Evolutionary conservation across 345 rosid genomes (phyloP).

Genomic region (Laguncularia racemosa): DNA sequence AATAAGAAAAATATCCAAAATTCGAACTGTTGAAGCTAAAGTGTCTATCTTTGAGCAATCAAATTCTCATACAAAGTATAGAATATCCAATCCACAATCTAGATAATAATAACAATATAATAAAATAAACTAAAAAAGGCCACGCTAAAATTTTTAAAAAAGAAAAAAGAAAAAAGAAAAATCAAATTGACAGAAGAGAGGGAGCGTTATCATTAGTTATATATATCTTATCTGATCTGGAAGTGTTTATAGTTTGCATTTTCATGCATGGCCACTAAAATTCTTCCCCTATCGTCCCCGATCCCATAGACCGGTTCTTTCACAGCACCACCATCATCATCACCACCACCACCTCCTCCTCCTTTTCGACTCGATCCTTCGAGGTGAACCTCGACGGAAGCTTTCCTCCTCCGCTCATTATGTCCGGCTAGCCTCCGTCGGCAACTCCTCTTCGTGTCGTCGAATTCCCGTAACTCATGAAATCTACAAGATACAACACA

Average conservation of each 20-base stretch:
- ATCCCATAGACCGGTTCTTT: slow-evolving; percentile 22
- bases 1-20: too few species aligned
- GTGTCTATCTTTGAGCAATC: too few species aligned
- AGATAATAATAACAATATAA: too few species aligned
- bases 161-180: too few species aligned
- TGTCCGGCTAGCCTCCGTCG: slow-evolving; percentile 54
- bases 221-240: slow-evolving; percentile 27
- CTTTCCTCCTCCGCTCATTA: slow-evolving; percentile 57
- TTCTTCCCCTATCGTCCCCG: slow-evolving; percentile 31
- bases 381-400: slow-evolving; percentile 17
- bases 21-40: too few species aligned
- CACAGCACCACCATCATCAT: too few species aligned
- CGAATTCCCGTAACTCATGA: slow-evolving; percentile 49
- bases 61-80: too few species aligned
- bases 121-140: too few species aligned
- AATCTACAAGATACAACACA: slow-evolving; percentile 27
- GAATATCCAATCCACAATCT: too few species aligned
- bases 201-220: slow-evolving; percentile 22
- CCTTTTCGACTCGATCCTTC: slow-evolving; percentile 27
- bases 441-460: slow-evolving; percentile 49
- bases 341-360: too few species aligned
- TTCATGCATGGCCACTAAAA: slow-evolving; percentile 29
- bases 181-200: slow-evolving; percentile 55
- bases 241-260: slow-evolving; percentile 34
- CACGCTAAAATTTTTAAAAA: too few species aligned